Base-by-base conservation (phyloP, 148 eudicot species). In the Rhododendron ferrugineum region DNA sequence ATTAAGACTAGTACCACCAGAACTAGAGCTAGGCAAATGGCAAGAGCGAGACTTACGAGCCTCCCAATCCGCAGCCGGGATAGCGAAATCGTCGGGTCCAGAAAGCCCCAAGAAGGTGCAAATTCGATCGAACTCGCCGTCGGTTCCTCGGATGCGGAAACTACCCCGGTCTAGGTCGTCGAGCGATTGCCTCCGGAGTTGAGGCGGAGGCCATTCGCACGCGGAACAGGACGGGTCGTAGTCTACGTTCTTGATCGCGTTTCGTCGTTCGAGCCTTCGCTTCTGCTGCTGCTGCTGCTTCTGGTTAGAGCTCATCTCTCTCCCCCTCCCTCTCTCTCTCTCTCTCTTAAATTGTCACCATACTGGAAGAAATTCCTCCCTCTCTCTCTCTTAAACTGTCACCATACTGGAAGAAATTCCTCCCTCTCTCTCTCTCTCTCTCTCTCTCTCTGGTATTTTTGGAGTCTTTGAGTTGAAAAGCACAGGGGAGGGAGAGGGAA, bases 21-120 rank as follows among this genome's bases (percentile, higher is more conserved):
- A 85, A 77, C 84, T 85, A 73, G 88, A 60, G 62, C 74, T 64
- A 2, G 34, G 20, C 22, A 82, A 49, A 68, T 75, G 52, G 83
- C 87, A 70, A 18, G 93, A 90, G 68, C 89, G 79, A 76, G 75
- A 42, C 68, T 89, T 92, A 85, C 93, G 86, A 66, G 90, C 90
- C 75, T 91, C 92, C 90, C 91, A 95, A 28, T 87, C 93, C 11
- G 85, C 90, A 58, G 42, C 72, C 3, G 95, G 94, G 62, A 95
- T 95, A 56, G 93, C 92, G 30, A 95, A 94, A 75, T 91, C 98
- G 26, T 94, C 97, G 2, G 93, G 92, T 11, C 95, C 97, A 9
- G 93, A 87, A 44, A 97, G 85, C 79, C 98, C 98, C 80, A 97
- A 86, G 1, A 77, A 75, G 44, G 85, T 88, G 79, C 75, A 91